Evolutionary conservation across 2,329 filamentous ascomycete genomes (phyloP).

Genomic region (Penicillium sp.): DNA sequence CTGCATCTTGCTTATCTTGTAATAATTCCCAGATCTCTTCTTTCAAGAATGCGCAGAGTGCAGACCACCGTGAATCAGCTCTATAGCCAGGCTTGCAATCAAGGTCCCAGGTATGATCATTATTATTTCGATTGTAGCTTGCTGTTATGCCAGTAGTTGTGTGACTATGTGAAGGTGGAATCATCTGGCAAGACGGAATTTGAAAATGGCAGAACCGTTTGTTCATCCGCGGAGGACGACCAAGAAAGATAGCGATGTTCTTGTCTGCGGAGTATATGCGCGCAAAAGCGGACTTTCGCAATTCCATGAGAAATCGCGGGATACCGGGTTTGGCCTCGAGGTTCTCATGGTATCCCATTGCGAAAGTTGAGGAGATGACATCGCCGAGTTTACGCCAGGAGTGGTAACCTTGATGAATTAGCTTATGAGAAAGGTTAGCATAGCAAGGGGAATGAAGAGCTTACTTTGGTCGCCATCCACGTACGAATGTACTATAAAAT

Average conservation of each 20-base stretch:
- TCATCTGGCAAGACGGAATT: constrained; percentile 21
- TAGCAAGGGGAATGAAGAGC: constrained; percentile 5
- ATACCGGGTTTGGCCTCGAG: constrained; percentile 28
- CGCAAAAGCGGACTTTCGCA: constrained; percentile 43
- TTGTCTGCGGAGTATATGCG: constrained; percentile 49
- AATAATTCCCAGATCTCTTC: constrained; percentile 29
- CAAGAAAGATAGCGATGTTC: constrained; percentile 50
- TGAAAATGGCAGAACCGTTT: constrained; percentile 43
- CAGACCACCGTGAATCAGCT: constrained; percentile 30
- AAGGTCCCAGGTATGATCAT: constrained; percentile 13
- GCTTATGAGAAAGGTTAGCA: not conserved
- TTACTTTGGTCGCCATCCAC: constrained; percentile 49
- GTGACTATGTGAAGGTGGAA: not conserved
- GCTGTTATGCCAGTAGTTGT: not conserved
- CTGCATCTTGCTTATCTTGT: constrained; percentile 24
- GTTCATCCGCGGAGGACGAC: constrained; percentile 48
- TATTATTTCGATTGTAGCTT: not conserved
- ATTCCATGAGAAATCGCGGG: constrained; percentile 39
- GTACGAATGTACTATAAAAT: constrained; percentile 48
- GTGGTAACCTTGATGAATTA: constrained; percentile 38
- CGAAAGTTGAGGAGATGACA: constrained; percentile 47
- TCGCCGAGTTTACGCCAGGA: constrained; percentile 51
- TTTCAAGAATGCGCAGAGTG: constrained; percentile 27
- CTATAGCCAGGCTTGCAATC: constrained; percentile 22
- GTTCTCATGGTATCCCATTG: constrained; percentile 49